Evolutionary conservation across 192 early-diverging fungal genomes (phyloP), one percentile per base, ranked within the genome.

Genomic region (Coemansia sp.): DNA sequence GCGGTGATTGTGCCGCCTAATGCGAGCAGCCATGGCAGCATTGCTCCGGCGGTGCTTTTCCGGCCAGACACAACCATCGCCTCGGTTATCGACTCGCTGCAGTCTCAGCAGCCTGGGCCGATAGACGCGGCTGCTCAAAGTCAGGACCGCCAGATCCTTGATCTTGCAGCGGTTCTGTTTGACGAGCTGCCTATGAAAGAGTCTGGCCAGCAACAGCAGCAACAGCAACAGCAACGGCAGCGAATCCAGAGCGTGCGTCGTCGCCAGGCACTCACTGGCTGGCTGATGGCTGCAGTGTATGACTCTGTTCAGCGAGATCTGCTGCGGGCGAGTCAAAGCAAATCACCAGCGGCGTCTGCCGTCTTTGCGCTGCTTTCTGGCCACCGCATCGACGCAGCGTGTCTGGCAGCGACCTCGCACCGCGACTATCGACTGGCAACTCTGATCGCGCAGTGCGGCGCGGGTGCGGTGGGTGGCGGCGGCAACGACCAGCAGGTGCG

Each of bases 371-470:
- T 86, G 66, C 67, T 92, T 53, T 68, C 85, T 2, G 85, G 88
- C 36, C 82, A 91, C 68, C 83, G 86, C 70, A 75, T 95, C 41
- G 74, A 85, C 1, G 75, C 81, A 8, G 94, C 96, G 0, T 85
- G 89, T 32, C 55, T 85, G 51, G 85, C 81, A 8, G 90, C 93
- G 3, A 83, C 93, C 0, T 74, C 85, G 51, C 83, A 84, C 37
- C 74, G 85, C 20, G 86, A 95, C 74, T 88, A 89, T 64, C 86
- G 88, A 2, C 83, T 96, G 36, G 92, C 95, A 0, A 93, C 91
- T 7, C 76, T 96, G 35, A 59, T 98, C 32, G 70, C 91, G 6
- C 96, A 96, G 73, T 61, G 72, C 18, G 76, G 81, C 20, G 64
- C 59, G 1, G 81, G 81, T 34, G 72, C 52, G 0, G 70, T 91